A percentile compares a stretch with the other conserved stretches of the same genome.
Evolutionary conservation across 768 basidiomycete species (phyloP).

Genomic region (Russula compacta): DNA sequence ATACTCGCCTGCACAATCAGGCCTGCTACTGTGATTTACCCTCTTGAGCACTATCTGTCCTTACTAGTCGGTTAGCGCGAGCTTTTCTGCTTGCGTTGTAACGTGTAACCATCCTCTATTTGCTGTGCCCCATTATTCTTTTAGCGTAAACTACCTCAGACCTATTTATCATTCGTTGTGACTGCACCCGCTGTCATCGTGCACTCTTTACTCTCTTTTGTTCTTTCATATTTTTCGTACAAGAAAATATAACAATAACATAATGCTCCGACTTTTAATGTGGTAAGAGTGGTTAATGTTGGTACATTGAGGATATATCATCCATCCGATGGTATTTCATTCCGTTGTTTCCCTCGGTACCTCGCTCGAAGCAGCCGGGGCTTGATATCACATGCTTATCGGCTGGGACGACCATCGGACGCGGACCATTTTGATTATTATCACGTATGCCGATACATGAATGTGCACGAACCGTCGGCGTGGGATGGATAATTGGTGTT

Average conservation of each 20-base stretch:
- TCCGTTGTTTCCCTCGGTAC: no score
- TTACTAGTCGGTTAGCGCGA: constrained; percentile 14
- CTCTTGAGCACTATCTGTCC: constrained; percentile 9
- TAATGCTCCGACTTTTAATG: constrained; percentile 1
- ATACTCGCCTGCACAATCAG: neutral
- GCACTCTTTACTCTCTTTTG: constrained; percentile 1
- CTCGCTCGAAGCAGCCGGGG: no score
- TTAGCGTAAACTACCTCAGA: neutral
- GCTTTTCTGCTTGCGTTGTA: constrained; percentile 4
- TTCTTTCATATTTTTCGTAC: neutral
- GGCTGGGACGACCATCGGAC: no score
- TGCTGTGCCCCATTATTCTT: neutral
- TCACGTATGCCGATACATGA: no score
- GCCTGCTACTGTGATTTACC: constrained; percentile 1
- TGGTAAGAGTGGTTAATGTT: neutral
- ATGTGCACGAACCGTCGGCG: no score
- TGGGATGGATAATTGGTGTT: no score
- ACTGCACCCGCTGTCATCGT: neutral
- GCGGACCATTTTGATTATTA: no score
- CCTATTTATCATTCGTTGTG: constrained; percentile 9
- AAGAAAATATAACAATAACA: constrained; percentile 3
- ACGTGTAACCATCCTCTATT: constrained; percentile 6
- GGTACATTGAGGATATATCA: no score
- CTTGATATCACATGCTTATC: no score
- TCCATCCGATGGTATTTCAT: no score